phyloP scores from a whole-genome alignment of 352 stramenopile genomes.

The Phytophthora megakarya region DNA sequence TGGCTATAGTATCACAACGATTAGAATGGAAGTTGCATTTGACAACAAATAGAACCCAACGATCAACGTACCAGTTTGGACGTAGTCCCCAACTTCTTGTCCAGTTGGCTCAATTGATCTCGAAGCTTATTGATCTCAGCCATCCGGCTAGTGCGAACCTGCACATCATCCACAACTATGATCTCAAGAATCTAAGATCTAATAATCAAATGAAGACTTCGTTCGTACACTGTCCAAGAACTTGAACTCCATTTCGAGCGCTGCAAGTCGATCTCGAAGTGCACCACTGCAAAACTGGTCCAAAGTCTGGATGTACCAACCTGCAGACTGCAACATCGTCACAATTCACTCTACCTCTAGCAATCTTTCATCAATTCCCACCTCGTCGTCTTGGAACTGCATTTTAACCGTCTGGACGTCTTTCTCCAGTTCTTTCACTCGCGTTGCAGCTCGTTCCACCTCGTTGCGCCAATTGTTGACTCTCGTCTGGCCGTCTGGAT shows the following conservation, averaged over 20 bases:
- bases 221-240: slow-evolving; percentile 42
- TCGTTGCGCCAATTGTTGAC: slow-evolving; percentile 25
- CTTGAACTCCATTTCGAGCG: slow-evolving; percentile 47
- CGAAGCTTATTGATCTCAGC: slow-evolving; percentile 30
- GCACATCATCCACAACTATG: background rate
- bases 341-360: background rate
- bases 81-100: slow-evolving; percentile 35
- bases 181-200: background rate
- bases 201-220: background rate
- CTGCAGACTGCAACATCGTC: slow-evolving; percentile 16
- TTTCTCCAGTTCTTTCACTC: slow-evolving; percentile 31
- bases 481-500: slow-evolving; percentile 8
- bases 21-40: background rate
- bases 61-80: slow-evolving; percentile 21
- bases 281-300: slow-evolving; percentile 17
- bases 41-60: background rate
- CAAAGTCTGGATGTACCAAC: slow-evolving; percentile 20
- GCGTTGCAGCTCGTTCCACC: slow-evolving; percentile 1
- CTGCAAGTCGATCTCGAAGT: slow-evolving; percentile 40
- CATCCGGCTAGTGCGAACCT: slow-evolving; percentile 31
- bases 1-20: slow-evolving; percentile 14
- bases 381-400: slow-evolving; percentile 33
- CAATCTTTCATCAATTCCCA: background rate
- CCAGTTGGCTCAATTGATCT: slow-evolving; percentile 25
- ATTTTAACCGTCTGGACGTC: slow-evolving; percentile 43